Evolutionary conservation across 1,139 yeast genomes (phyloP).

Genomic region (Debaryomyces nepalensis): DNA sequence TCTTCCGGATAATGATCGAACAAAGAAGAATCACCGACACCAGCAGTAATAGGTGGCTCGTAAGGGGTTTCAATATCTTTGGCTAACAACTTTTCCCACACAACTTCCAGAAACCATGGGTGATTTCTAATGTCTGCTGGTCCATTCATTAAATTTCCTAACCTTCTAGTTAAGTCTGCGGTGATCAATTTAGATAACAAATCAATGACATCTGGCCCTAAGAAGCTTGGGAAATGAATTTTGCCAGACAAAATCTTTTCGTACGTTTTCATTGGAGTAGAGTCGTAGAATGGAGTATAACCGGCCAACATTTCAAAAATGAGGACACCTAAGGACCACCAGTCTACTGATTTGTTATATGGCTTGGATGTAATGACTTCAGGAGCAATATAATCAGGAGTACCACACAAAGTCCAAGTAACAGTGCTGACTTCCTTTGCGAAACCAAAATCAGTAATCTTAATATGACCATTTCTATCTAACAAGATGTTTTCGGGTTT

Average conservation of each 20-base stretch:
- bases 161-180: slow-evolving; percentile 58
- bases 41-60: slow-evolving; percentile 65
- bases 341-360: slow-evolving; percentile 64
- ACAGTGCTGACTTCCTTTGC: slow-evolving; percentile 64
- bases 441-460: slow-evolving; percentile 64
- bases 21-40: slow-evolving; percentile 66
- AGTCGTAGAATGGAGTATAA: slow-evolving; percentile 63
- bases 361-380: slow-evolving; percentile 67
- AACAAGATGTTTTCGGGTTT: slow-evolving; percentile 64
- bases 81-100: slow-evolving; percentile 60
- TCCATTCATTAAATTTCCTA: slow-evolving; percentile 62
- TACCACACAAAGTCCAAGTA: slow-evolving; percentile 66
- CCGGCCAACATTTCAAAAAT: slow-evolving; percentile 68
- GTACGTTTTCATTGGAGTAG: slow-evolving; percentile 65
- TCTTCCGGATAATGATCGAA: slow-evolving; percentile 64
- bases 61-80: slow-evolving; percentile 67
- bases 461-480: slow-evolving; percentile 63
- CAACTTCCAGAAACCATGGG: slow-evolving; percentile 63
- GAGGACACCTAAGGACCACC: slow-evolving; percentile 67
- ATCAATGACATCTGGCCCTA: slow-evolving; percentile 57
- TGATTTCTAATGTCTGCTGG: slow-evolving; percentile 61
- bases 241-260: slow-evolving; percentile 61
- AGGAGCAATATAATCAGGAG: slow-evolving; percentile 68
- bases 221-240: slow-evolving; percentile 53
- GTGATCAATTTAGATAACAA: slow-evolving; percentile 55